Evolutionary conservation across 495 filamentous ascomycete genomes (phyloP), one percentile per base, ranked within the genome.

Genomic region (Aspergillus panamensis): DNA sequence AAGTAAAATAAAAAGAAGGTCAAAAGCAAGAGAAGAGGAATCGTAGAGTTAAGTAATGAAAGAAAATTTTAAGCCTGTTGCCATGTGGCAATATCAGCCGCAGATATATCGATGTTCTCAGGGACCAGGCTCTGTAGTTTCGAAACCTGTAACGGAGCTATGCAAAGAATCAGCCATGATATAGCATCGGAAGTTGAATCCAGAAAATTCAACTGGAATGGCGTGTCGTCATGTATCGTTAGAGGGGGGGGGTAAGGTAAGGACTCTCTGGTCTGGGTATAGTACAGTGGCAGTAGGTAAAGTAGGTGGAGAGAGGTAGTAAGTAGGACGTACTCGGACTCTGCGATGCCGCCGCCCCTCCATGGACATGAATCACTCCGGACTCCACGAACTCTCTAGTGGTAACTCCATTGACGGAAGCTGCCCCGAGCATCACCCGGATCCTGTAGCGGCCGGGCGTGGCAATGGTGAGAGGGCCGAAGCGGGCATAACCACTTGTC

Each of bases 71-170:
- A 75, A n/a, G 66, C 64, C 19, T 54, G 45, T 55, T 75, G 71
- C 72, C 74, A 75, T 13, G 54, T 57, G 1, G 65, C 64, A 51
- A 77, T 75, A 20, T 77, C 71, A 3, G 62, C 64, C 1, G 60
- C 47, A 1, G 74, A 66, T 40, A 77, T 74, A 56, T 71, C 74
- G 21, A 75, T 57, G 29, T 74, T 73, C 50, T 77, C 72, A 21
- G 66, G 55, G 13, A 70, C 66, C 21, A 77, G 65, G 51, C 45
- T 60, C 40, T 68, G 69, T 3, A 74, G 61, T 48, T 55, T 68
- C 6, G 60, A 54, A 14, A 73, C 44, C 35, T 72, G 68, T n/a
- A 58, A 35, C 8, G 69, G 55, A 55, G 64, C 73, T 76, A 57
- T 19, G 19, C 33, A 19, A 10, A 5, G n/a, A 31, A 16, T 29